Base-by-base conservation (phyloP, 2,329 filamentous ascomycete species). In the Epichloe bromicola region DNA sequence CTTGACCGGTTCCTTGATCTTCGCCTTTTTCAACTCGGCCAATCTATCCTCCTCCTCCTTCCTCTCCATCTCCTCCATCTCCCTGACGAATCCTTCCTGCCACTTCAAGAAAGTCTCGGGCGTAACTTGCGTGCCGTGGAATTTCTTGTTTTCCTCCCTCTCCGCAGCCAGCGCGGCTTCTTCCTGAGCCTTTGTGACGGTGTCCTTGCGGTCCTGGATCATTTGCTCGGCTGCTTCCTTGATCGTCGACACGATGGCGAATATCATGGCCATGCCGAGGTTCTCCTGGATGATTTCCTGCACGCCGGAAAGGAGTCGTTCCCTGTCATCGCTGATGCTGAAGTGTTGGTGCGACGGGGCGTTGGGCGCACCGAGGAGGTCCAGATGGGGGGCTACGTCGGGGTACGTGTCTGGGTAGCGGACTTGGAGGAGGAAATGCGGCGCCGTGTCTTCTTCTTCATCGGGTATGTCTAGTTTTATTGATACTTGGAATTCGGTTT, bases 241-340 rank as follows among this genome's bases (percentile, higher is more conserved):
- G 54, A 98, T 71, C 0, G 85, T 81, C 14, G 86, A 88, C 50
- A 94, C 85, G 23, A 98, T 73, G 0, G 91, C 88, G 69, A 97
- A 98, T 1, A 98, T 73, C 93, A 98, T 98, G 51, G 89, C 87
- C 85, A 97, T 97, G 55, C 93, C 93, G 53, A 97, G 70, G 59
- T 90, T 97, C 67, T 98, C 93, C 65, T 93, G 83, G 37, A 96
- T 85, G 0, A 84, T 86, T 15, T 85, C 81, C 39, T 80, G 68
- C 12, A 97, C 73, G 1, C 79, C 77, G 48, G 82, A 74, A 15
- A 97, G 78, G 14, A 98, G 79, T 49, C 70, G 69, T 17, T 80
- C 74, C 64, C 88, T 88, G 73, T 98, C 93, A 46, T 85, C 81
- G 60, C 84, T 77, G 45, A 97, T 75, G 63, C 84, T 86, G 66